Evolutionary conservation across 1,139 yeast genomes (phyloP).

Genomic region (Debaryomyces sp.): DNA sequence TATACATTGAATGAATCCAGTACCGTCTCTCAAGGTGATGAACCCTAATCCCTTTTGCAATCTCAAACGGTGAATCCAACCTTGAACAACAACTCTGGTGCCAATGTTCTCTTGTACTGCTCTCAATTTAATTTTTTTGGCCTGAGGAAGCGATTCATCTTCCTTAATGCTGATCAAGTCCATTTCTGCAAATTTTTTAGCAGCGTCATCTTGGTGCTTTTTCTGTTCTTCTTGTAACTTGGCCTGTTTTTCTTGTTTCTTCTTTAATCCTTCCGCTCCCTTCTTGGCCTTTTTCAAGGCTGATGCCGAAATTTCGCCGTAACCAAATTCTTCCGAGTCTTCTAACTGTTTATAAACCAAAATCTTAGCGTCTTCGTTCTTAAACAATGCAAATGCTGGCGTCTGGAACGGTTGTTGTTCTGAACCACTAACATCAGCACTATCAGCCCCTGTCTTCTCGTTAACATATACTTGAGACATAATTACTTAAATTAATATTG

Average conservation of each 20-base stretch:
- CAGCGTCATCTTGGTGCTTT: slow-evolving; percentile 64
- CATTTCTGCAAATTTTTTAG: slow-evolving; percentile 74
- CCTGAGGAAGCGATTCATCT: slow-evolving; percentile 72
- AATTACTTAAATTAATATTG: neutral
- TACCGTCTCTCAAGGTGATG: slow-evolving; percentile 91
- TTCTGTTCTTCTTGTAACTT: slow-evolving; percentile 63
- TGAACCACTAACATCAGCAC: slow-evolving; percentile 56
- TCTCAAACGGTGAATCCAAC: slow-evolving; percentile 97
- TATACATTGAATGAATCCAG: slow-evolving; percentile 88
- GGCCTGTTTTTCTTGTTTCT: slow-evolving; percentile 83
- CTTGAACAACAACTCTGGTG: slow-evolving; percentile 74
- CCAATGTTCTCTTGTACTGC: slow-evolving; percentile 54
- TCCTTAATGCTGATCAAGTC: slow-evolving; percentile 70
- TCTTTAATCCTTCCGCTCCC: slow-evolving; percentile 89
- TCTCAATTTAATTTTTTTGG: slow-evolving; percentile 68
- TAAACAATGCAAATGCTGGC: slow-evolving; percentile 79
- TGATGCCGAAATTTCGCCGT: slow-evolving; percentile 82
- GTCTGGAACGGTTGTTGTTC: slow-evolving; percentile 73
- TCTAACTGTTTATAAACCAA: slow-evolving; percentile 66
- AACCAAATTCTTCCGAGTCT: slow-evolving; percentile 57
- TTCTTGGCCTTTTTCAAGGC: slow-evolving; percentile 96
- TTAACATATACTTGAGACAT: slow-evolving; percentile 60
- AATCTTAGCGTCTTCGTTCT: slow-evolving; percentile 60
- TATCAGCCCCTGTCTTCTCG: slow-evolving; percentile 73
- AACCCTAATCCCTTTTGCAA: slow-evolving; percentile 91